Evolutionary conservation across 768 basidiomycete species (phyloP), one percentile per base, ranked within the genome.

Genomic region (Amanita pseudoporphyria): DNA sequence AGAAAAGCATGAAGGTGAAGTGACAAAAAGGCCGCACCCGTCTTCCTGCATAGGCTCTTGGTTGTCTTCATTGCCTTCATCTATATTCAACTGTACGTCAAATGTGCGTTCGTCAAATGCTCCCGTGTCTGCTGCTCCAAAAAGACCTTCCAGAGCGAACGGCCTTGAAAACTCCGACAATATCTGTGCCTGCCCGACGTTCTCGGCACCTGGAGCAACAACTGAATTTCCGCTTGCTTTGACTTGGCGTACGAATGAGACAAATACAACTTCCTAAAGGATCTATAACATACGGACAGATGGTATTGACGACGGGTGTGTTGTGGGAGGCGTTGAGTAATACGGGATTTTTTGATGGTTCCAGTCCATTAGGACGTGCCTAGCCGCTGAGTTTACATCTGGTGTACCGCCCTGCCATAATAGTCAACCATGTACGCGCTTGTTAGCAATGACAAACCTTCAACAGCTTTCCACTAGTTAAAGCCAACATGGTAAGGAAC

Each of bases 271-370:
- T n/a, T n/a, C n/a, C n/a, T n/a, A n/a, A n/a, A n/a, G n/a, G n/a
- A n/a, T n/a, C n/a, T n/a, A n/a, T n/a, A n/a, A n/a, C n/a, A n/a
- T n/a, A n/a, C n/a, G n/a, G 5, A 67, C 70, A 9, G 72, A 72
- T 5, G 87, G 84, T 50, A 90, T 72, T 28, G 78, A 72, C 1
- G 88, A 89, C 0, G 89, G 84, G 61, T 94, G 90, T 2, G 88
- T 62, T 6, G 70, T 59, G 0, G 95, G 93, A 7, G 93, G 91
- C 1, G 70, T 62, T 3, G 91, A 88, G 67, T 75, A 88, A 67
- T 89, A 98, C 0, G 89, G 86, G 9, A 97, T 95, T 60, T 91
- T 95, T 63, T 96, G 92, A 51, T 89, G 81, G 58, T 97, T 97
- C 94, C 95, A 99, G 61, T 99, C 93, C 43, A 72, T 78, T 1